Evolutionary conservation across 2,329 filamentous ascomycete species (phyloP).

Genomic region (Colletotrichum filicis): DNA sequence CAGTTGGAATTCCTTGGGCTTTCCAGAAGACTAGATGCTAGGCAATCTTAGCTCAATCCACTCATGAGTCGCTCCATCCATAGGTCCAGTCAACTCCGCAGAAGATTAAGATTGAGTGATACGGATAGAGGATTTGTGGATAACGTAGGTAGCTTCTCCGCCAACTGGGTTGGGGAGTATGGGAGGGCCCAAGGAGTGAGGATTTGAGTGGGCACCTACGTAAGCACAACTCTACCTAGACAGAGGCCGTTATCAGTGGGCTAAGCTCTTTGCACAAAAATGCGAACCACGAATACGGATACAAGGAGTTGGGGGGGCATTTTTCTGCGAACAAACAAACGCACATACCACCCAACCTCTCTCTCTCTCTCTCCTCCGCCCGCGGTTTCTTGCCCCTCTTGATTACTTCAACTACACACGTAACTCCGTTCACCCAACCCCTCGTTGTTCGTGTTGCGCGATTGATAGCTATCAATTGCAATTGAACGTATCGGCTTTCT

Average conservation of each 20-base stretch:
- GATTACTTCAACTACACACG: neutral
- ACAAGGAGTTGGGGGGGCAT: too few species aligned
- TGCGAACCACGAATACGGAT: neutral
- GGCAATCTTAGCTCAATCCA: too few species aligned
- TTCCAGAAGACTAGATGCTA: too few species aligned
- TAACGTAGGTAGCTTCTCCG: neutral
- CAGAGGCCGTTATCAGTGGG: neutral
- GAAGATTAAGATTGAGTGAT: too few species aligned
- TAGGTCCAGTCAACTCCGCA: too few species aligned
- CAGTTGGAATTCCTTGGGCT: too few species aligned
- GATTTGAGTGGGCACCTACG: neutral
- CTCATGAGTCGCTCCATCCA: too few species aligned
- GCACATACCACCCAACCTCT: neutral
- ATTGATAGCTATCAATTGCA: neutral
- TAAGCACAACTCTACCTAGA: conserved; percentile 4
- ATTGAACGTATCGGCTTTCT: neutral
- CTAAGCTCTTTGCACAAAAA: neutral
- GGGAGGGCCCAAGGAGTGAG: too few species aligned
- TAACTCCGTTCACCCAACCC: neutral
- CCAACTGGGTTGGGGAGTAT: neutral
- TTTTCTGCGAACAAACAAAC: neutral
- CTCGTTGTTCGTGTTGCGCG: neutral
- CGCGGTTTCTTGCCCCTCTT: neutral
- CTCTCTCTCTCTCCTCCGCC: neutral
- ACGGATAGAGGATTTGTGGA: too few species aligned